Conservation (phyloP, 139 green algal species). For the Chlamydomonas schloesseri region DNA sequence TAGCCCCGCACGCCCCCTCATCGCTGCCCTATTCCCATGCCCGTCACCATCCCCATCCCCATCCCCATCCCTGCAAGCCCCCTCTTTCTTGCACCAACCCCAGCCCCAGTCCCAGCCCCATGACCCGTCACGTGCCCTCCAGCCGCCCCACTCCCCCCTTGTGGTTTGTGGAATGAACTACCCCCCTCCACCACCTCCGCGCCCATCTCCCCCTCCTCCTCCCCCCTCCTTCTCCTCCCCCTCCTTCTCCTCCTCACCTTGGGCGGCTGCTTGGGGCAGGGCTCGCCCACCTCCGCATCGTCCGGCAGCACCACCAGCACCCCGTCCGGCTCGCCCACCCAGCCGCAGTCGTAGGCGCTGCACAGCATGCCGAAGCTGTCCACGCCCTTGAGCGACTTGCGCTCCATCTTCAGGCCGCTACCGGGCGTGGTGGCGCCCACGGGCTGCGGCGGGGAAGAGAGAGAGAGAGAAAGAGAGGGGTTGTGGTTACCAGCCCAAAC, state of each 20-base stretch:
- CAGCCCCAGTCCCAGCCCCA: too few relatives aligned
- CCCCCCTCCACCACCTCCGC: conserved; percentile 45
- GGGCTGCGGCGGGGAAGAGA: conserved; percentile 55
- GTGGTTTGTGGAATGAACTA: too few relatives aligned
- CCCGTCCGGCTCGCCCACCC: conserved; percentile 65
- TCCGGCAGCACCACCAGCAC: conserved; percentile 75
- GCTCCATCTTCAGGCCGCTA: conserved; percentile 69
- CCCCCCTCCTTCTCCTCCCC: not conserved
- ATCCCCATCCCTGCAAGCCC: too few relatives aligned
- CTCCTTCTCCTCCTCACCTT: conserved; percentile 44
- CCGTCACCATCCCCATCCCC: too few relatives aligned
- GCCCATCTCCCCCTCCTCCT: not conserved
- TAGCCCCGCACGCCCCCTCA: too few relatives aligned
- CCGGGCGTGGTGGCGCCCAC: conserved; percentile 73
- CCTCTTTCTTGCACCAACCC: too few relatives aligned
- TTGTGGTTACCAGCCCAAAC: too few relatives aligned
- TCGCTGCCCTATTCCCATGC: too few relatives aligned
- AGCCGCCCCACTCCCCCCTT: too few relatives aligned
- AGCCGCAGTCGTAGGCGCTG: conserved; percentile 84
- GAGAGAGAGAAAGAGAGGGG: not conserved
- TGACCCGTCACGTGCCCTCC: too few relatives aligned
- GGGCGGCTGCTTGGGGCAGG: conserved; percentile 57
- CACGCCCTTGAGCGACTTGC: conserved; percentile 75
- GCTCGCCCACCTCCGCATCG: conserved; percentile 59
- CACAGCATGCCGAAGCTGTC: conserved; percentile 88